Evolutionary conservation across 1,139 yeast genomes (phyloP), one percentile per base, ranked within the genome.

Genomic region (Taphrina populina): DNA sequence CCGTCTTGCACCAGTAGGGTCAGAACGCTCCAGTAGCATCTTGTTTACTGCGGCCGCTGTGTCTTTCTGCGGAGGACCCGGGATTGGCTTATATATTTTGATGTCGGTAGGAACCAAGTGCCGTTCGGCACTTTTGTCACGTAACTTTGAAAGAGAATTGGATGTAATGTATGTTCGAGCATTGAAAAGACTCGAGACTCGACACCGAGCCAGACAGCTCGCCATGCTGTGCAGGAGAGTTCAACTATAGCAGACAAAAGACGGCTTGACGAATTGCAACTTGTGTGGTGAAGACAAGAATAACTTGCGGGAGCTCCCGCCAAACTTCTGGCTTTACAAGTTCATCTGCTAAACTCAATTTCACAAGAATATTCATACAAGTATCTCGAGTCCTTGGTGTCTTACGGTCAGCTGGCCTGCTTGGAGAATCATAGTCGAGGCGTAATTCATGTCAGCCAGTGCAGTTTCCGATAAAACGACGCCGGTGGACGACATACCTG

Each of bases 401-500:
- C n/a, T n/a, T n/a, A n/a, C n/a, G n/a, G n/a, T n/a, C n/a, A n/a
- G n/a, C n/a, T n/a, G n/a, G n/a, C n/a, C n/a, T n/a, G n/a, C n/a
- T n/a, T n/a, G n/a, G n/a, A n/a, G n/a, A n/a, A n/a, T n/a, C n/a
- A n/a, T n/a, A n/a, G n/a, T n/a, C n/a, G n/a, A n/a, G n/a, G n/a
- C n/a, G n/a, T n/a, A n/a, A n/a, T n/a, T n/a, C 19, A 49, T 49
- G 54, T 49, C 54, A 13, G 54, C 54, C 17, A 29, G 29, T 20
- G 54, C 54, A n/a, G 36, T 41, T 7, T 34, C 46, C 11, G 54
- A 49, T 11, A 49, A 30, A 17, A 49, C 54, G 15, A 46, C 46
- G 2, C 54, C 45, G 17, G 17, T 43, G n/a, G 47, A 43, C 17
- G 46, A 37, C 21, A 17, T 49, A 2, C 54, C 54, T 20, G 46